phyloP scores from a whole-genome alignment of 306 rosid genomes.

The Vigna unguiculata region DNA sequence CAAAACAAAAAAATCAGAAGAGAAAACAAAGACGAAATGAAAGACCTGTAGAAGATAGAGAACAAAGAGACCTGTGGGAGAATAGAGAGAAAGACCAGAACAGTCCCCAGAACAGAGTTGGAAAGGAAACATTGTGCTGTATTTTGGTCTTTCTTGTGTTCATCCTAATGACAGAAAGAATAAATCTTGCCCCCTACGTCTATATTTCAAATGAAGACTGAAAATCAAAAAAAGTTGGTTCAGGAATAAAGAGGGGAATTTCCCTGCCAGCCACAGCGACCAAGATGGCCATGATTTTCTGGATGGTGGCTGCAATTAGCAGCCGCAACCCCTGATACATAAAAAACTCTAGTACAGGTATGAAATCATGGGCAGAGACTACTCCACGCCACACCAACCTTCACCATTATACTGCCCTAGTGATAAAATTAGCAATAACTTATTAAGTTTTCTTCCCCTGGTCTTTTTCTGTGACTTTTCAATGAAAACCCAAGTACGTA shows the following conservation, averaged over 20 bases:
- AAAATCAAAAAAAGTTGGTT: not conserved
- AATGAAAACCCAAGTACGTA: not conserved
- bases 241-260: not conserved
- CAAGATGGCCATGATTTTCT: not conserved
- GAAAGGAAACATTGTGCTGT: not conserved
- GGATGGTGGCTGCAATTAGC: not conserved
- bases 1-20: not conserved
- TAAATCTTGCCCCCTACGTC: not conserved
- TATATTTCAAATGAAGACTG: not conserved
- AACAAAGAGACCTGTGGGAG: not conserved
- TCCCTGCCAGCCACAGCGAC: not conserved
- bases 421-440: not conserved
- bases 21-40: not conserved
- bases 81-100: not conserved
- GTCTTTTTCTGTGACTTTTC: not conserved
- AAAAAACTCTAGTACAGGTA: not conserved
- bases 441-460: not conserved
- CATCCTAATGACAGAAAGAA: not conserved
- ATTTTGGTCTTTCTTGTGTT: conserved; percentile 1
- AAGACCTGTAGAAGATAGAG: not conserved
- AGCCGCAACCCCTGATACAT: not conserved
- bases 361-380: not conserved
- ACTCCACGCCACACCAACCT: not conserved
- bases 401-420: not conserved
- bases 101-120: not conserved